Evolutionary conservation across 352 stramenopile genomes (phyloP).

Genomic region (Phytopythium oedochilum): DNA sequence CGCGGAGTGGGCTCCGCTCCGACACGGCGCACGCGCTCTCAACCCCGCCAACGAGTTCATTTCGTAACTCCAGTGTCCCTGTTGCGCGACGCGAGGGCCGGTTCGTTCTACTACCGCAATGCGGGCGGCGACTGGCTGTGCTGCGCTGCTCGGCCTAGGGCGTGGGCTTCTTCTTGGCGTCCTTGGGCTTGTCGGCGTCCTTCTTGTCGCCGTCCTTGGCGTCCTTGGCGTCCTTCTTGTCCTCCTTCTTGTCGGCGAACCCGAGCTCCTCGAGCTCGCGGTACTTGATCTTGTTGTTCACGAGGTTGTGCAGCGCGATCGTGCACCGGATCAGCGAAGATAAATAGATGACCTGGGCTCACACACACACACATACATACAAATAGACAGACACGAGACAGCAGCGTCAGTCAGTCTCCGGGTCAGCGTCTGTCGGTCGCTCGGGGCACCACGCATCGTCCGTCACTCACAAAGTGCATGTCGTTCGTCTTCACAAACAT

Average conservation of each 20-base stretch:
- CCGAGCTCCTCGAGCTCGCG: constrained; percentile 79
- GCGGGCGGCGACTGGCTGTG: not conserved
- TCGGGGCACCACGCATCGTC: not conserved
- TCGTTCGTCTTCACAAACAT: constrained; percentile 99
- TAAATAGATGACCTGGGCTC: constrained; percentile 93
- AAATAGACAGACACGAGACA: constrained; percentile 5
- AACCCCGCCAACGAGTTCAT: not conserved
- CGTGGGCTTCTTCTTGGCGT: constrained; percentile 10
- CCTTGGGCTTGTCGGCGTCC: constrained; percentile 38
- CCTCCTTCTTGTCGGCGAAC: constrained; percentile 67
- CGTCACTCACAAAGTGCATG: constrained; percentile 94
- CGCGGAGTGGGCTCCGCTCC: not conserved
- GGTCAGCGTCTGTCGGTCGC: not conserved
- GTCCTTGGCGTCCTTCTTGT: constrained; percentile 52
- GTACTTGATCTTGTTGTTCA: constrained; percentile 99
- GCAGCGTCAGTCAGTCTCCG: constrained; percentile 4
- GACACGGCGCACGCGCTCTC: not conserved
- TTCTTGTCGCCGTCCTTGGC: constrained; percentile 52
- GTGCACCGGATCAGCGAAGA: constrained; percentile 96
- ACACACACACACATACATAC: not conserved
- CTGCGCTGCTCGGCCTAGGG: not conserved
- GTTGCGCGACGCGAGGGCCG: too few relatives aligned
- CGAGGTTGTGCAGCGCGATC: constrained; percentile 98
- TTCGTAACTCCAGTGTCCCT: not conserved
- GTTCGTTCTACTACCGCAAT: not conserved